Conservation (phyloP, 1,139 yeast species). For the Taiozyma onychis region DNA sequence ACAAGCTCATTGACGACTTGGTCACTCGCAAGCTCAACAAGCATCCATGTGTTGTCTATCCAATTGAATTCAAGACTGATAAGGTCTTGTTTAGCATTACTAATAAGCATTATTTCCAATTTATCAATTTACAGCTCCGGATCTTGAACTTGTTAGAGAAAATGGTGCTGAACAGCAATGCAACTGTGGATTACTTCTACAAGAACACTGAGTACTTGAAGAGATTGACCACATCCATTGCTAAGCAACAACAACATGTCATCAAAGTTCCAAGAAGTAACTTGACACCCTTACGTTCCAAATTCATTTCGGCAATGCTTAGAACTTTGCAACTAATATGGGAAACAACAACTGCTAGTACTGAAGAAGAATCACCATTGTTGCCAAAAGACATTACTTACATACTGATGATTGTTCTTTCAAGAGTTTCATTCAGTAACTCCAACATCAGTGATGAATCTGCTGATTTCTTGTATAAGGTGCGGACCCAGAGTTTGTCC, state of each 20-base stretch:
- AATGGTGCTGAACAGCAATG: constrained; percentile 32
- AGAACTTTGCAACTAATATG: constrained; percentile 18
- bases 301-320: constrained; percentile 34
- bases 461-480: constrained; percentile 27
- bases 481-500: constrained; percentile 26
- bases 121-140: constrained; percentile 34
- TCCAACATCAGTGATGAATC: constrained; percentile 37
- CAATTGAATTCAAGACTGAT: constrained; percentile 5
- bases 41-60: constrained; percentile 14
- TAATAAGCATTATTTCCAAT: constrained; percentile 39
- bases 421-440: constrained; percentile 53
- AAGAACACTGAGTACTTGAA: constrained; percentile 31
- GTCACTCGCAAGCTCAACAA: constrained; percentile 13
- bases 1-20: constrained; percentile 24
- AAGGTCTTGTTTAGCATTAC: constrained; percentile 10
- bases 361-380: constrained; percentile 28
- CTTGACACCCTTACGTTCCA: constrained; percentile 35
- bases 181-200: constrained; percentile 28
- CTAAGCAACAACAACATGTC: constrained; percentile 46
- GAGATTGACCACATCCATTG: constrained; percentile 40
- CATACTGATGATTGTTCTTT: constrained; percentile 41
- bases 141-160: constrained; percentile 43
- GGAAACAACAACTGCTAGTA: constrained; percentile 14
- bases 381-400: constrained; percentile 19
- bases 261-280: constrained; percentile 43